Evolutionary conservation across 1,284 basidiomycete species (phyloP).

Genomic region (Cryptococcus hybrid): DNA sequence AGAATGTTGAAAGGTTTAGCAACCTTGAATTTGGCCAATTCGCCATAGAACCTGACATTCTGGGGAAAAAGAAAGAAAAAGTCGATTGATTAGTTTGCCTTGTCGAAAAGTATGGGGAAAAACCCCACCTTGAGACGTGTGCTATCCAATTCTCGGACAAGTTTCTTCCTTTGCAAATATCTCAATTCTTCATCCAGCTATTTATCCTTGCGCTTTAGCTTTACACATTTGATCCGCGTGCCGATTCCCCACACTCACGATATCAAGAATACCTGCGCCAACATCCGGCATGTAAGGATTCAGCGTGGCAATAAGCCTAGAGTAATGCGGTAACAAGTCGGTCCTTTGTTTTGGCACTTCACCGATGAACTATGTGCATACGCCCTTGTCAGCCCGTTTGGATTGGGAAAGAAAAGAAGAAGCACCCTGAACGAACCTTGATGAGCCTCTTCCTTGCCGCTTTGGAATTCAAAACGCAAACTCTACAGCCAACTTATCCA

Average conservation of each 20-base stretch:
- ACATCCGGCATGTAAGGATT: constrained; percentile 93
- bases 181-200: constrained; percentile 96
- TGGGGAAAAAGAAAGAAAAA: constrained; percentile 38
- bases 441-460: constrained; percentile 85
- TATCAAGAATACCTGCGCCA: constrained; percentile 72
- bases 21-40: constrained; percentile 93
- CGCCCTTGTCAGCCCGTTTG: background rate
- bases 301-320: constrained; percentile 82
- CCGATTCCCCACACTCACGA: constrained; percentile 53
- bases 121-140: constrained; percentile 69
- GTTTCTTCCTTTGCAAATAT: constrained; percentile 92
- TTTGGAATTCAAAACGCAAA: constrained; percentile 97
- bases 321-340: constrained; percentile 92
- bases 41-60: constrained; percentile 87
- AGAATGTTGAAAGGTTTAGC: constrained; percentile 89
- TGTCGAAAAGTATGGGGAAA: too few species aligned
- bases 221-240: background rate
- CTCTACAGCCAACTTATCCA: constrained; percentile 93
- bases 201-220: background rate
- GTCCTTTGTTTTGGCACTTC: constrained; percentile 84
- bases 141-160: constrained; percentile 83
- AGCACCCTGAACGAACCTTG: constrained; percentile 57
- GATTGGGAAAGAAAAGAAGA: background rate
- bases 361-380: constrained; percentile 64
- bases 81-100: too few species aligned